Evolutionary conservation across 257 asterid species (phyloP), one percentile per base, ranked within the genome.

Genomic region (Lantana camara): DNA sequence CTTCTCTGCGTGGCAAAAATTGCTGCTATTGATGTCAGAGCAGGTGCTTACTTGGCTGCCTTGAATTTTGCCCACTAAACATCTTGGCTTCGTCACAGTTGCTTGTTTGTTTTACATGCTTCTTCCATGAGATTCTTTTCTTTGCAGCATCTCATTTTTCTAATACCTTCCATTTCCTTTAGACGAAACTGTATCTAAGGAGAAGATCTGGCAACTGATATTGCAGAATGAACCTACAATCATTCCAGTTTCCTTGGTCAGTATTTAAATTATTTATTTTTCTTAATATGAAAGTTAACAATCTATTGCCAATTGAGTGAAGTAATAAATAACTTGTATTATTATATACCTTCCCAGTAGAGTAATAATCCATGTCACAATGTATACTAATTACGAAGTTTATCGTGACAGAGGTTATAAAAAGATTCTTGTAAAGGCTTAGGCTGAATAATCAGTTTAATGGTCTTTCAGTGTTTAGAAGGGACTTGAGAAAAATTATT

Each of bases 191-290:
- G 69, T 85, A 50, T 58, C 82, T 34, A 94, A 90, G 89, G 99
- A 94, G 83, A 93, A 90, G 81, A 83, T 93, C 52, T 93, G 97
- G 99, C 83, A 85, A 65, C 71, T 93, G 85, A 81, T 93, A 73
- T 73, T 85, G 64, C 95, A 84, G 83, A 93, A 90, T 77, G 99
- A 94, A 76, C 97, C 97, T 69, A 69, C 97, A 38, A 67, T 94
- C 60, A 77, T 94, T 75, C 91, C 96, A 21, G 75, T 85, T 70
- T 79, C 97, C 67, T 68, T 85, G 95, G 99, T 94, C 67, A 84
- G 79, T 77, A 62, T 72, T 73, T 59, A 38, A 41, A 58, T 61
- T 52, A 6, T 63, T 42, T 60, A 16, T 66, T 42, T 46, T 57
- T 34, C 47, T 57, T 35, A 51, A 38, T 29, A 57, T 40, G 32